These are phyloP conservation scores for Syzygium malaccense DNA, from an alignment of 441 rosid species.

Conservation along the genomic window DNA sequence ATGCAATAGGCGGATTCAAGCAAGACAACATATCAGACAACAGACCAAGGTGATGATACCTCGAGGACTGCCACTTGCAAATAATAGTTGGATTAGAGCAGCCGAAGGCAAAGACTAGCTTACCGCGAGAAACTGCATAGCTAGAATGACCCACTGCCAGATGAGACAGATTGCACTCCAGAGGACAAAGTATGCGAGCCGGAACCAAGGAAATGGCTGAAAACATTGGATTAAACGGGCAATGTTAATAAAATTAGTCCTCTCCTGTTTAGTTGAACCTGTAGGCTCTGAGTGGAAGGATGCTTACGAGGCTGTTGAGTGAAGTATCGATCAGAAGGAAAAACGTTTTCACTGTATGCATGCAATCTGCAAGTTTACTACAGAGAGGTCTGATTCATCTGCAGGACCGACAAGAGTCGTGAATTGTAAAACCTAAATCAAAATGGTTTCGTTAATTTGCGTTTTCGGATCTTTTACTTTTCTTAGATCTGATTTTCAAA, in stretches of 20 bases:
- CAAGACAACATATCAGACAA: background rate
- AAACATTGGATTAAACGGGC: background rate
- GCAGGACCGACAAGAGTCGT: background rate
- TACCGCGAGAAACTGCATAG: slow-evolving; percentile 70
- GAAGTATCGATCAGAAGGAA: slow-evolving; percentile 57
- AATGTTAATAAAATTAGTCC: background rate
- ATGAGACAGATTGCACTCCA: slow-evolving; percentile 75
- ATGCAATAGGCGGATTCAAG: background rate
- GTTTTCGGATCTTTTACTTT: background rate
- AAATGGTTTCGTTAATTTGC: background rate
- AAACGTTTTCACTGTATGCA: slow-evolving; percentile 28
- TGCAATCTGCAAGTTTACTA: background rate
- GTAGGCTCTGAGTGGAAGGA: background rate
- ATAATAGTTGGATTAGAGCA: background rate
- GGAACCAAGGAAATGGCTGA: slow-evolving; percentile 84
- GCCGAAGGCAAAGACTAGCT: background rate
- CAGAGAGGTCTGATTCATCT: background rate
- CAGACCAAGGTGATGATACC: slow-evolving; percentile 5
- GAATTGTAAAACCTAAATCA: background rate
- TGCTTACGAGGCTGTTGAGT: slow-evolving; percentile 72
- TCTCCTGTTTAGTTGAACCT: background rate
- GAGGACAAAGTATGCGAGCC: slow-evolving; percentile 65
- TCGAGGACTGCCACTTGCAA: slow-evolving; percentile 9
- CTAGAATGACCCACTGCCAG: slow-evolving; percentile 85
- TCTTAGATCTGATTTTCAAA: background rate